These are phyloP conservation scores for Trichocomaceae sp. DNA, from an alignment of 2,329 filamentous ascomycete genomes.

Conservation along the genomic window DNA sequence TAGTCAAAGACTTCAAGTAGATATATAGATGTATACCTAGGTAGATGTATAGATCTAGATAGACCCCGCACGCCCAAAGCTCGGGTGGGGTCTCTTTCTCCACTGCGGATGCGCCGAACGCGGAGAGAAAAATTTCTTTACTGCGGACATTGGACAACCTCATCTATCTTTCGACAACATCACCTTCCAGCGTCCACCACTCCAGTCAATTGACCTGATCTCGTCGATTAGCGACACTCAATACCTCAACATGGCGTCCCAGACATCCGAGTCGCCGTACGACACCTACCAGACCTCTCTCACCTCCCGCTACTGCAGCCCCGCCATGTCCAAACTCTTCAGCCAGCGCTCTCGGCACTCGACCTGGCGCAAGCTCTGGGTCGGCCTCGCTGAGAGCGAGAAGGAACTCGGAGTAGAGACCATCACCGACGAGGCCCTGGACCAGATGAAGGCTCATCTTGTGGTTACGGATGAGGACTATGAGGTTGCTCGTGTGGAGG, in stretches of 20 bases:
- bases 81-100: too few species aligned
- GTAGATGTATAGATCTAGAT: too few species aligned
- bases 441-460: slow-evolving; percentile 68
- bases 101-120: too few species aligned
- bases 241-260: background rate
- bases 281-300: slow-evolving; percentile 62
- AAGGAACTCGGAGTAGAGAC: slow-evolving; percentile 66
- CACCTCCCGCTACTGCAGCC: slow-evolving; percentile 64
- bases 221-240: background rate
- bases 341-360: slow-evolving; percentile 65
- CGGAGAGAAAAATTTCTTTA: too few species aligned
- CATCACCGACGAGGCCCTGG: slow-evolving; percentile 67
- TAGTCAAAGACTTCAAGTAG: too few species aligned
- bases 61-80: too few species aligned
- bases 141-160: too few species aligned
- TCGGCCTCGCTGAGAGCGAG: slow-evolving; percentile 74
- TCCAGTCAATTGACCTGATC: slow-evolving; percentile 8
- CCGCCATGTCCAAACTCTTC: slow-evolving; percentile 67
- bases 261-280: background rate
- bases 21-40: too few species aligned
- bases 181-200: too few species aligned
- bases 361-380: slow-evolving; percentile 81
- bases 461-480: slow-evolving; percentile 74
- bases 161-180: too few species aligned
- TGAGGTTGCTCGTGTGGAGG: slow-evolving; percentile 65